Evolutionary conservation across 257 asterid species (phyloP).

Genomic region (Solanum clarkiae): DNA sequence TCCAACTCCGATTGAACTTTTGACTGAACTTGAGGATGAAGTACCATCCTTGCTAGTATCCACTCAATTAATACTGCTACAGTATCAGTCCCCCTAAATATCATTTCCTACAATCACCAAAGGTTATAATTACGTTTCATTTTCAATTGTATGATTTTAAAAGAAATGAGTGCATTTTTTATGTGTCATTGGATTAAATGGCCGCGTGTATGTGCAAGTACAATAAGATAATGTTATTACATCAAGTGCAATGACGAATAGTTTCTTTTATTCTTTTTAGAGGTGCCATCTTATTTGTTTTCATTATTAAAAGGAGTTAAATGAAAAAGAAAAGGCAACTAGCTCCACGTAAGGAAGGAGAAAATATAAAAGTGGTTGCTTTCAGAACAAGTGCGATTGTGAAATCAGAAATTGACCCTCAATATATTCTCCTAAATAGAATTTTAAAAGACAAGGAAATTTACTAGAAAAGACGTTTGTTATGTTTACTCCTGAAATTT

Average conservation of each 20-base stretch:
- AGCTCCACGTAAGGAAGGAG: background rate
- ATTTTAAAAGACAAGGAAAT: background rate
- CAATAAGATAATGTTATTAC: background rate
- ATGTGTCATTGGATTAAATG: background rate
- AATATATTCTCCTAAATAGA: background rate
- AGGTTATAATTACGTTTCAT: background rate
- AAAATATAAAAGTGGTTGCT: background rate
- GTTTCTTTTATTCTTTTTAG: background rate
- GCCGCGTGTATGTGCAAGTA: background rate
- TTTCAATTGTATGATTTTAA: background rate
- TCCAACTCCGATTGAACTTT: slow-evolving; percentile 63
- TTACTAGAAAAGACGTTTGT: background rate
- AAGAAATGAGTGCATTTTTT: background rate
- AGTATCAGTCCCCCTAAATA: slow-evolving; percentile 84
- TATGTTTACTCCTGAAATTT: too few relatives aligned
- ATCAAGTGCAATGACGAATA: background rate
- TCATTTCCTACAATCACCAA: slow-evolving; percentile 49
- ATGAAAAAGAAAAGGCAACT: background rate
- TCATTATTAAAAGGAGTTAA: background rate
- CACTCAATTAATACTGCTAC: slow-evolving; percentile 73
- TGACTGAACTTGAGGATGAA: slow-evolving; percentile 51
- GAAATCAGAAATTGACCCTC: background rate
- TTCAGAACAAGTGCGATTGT: background rate
- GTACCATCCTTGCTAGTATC: slow-evolving; percentile 64
- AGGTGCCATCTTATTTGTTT: background rate